Evolutionary conservation across 2,329 filamentous ascomycete species (phyloP), one percentile per base, ranked within the genome.

Genomic region (Fusarium fracticaudum): DNA sequence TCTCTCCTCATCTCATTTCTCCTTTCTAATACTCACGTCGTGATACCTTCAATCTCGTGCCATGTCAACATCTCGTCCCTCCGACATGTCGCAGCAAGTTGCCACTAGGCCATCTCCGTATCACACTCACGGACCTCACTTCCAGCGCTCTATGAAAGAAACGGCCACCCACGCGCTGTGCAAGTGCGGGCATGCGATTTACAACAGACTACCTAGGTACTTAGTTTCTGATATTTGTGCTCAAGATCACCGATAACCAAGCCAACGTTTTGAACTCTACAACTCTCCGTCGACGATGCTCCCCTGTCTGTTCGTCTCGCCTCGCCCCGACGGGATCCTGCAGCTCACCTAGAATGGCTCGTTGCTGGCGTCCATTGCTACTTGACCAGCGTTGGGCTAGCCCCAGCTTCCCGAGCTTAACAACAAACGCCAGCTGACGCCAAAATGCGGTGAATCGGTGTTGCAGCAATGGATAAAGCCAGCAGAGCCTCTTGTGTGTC

Each of bases 401-500:
- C 60, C 68, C 66, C 73, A 74, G 71, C 62, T 67, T 60, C 53
- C 72, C 68, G 75, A 77, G 62, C 60, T 68, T 67, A 54, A 74
- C 65, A 74, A 64, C 65, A 70, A 67, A 65, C 76, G 62, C 66
- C 58, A 71, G 73, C 71, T 72, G 69, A 70, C 69, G 73, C 69
- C 77, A 79, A 79, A 79, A 78, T 79, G 77, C 77, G 77, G 77
- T 79, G 77, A 79, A 79, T 77, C 69, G 55, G 59, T 58, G 48
- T 59, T 68, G 60, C 59, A 71, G 60, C 62, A 65, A 54, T 72
- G 62, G 50, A 68, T 62, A 67, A 62, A 70, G 66, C 62, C 61
- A 70, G 48, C 69, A 54, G 68, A 71, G 70, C 71, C 67, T 73
- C 73, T 67, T 70, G 57, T 70, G 45, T 51, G 55, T 55, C 55